These are phyloP conservation scores for Coffea eugenioides DNA, from an alignment of 257 asterid species.

Conservation along the genomic window DNA sequence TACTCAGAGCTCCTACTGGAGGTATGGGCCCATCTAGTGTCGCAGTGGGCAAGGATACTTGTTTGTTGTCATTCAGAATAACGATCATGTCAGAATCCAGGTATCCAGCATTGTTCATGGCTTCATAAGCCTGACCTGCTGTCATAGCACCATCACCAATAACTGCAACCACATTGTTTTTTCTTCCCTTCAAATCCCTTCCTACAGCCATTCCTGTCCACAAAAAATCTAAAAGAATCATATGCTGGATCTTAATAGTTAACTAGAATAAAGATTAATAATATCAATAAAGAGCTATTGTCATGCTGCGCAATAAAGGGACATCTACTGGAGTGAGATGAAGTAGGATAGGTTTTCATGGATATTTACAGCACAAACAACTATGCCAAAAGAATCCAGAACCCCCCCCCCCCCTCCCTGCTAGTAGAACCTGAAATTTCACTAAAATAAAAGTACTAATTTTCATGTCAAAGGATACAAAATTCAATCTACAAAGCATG, in stretches of 20 bases:
- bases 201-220: conserved; percentile 94
- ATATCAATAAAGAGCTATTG: neutral
- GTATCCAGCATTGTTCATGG: conserved; percentile 96
- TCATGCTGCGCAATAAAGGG: neutral
- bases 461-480: neutral
- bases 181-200: conserved; percentile 80
- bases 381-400: neutral
- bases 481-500: neutral
- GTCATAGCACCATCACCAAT: conserved; percentile 99
- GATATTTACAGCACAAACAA: neutral
- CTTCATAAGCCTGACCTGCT: conserved; percentile 97
- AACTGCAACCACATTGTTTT: conserved; percentile 70
- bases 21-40: conserved; percentile 80
- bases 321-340: neutral
- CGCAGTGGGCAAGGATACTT: conserved; percentile 95
- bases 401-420: neutral
- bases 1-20: conserved; percentile 90
- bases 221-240: conserved; percentile 14
- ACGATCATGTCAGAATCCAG: conserved; percentile 96
- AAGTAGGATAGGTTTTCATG: neutral
- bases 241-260: neutral
- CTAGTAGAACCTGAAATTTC: neutral
- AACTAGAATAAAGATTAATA: neutral
- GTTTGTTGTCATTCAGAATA: conserved; percentile 90
- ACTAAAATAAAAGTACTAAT: neutral